Evolutionary conservation across 768 basidiomycete genomes (phyloP), one percentile per base, ranked within the genome.

Genomic region (Filobasidium wieringae): DNA sequence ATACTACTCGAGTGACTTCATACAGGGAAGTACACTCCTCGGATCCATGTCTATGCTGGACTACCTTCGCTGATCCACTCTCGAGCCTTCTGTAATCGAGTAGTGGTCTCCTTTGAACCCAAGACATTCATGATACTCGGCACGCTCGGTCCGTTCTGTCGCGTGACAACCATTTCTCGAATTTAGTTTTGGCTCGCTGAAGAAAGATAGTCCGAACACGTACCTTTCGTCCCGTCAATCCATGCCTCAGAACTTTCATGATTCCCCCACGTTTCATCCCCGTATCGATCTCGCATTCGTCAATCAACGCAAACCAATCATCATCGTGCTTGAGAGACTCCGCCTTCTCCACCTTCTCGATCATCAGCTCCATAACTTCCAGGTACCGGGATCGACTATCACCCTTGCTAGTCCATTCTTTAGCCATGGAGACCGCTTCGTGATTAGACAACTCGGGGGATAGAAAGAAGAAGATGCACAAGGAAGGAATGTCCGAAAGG

Each of bases 221-320:
- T 56, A 85, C 91, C 81, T 87, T 89, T 76, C 82, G 81, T 1
- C 84, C 91, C 0, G 85, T 90, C 63, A 95, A 69, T 2, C 85
- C 86, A 67, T 87, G 81, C 53, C 92, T 75, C 51, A 93, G 72
- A 0, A 81, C 79, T 1, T 80, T 84, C 82, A 91, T 84, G 63
- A 88, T 81, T 22, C 75, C 63, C 52, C 80, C 84, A 41, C 66
- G 66, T n/a, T 63, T 55, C 26, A 64, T 36, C 2, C 54, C 31
- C 24, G 43, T 47, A n/a, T n/a, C n/a, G n/a, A n/a, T n/a, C n/a
- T n/a, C n/a, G n/a, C n/a, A n/a, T n/a, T n/a, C n/a, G n/a, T n/a
- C n/a, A n/a, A n/a, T n/a, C n/a, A n/a, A n/a, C n/a, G n/a, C n/a
- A n/a, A n/a, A n/a, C n/a, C n/a, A n/a, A n/a, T n/a, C n/a, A n/a